These are phyloP conservation scores for Cercospora berteroae DNA, from an alignment of 2,329 filamentous ascomycete genomes.

Conservation along the genomic window DNA sequence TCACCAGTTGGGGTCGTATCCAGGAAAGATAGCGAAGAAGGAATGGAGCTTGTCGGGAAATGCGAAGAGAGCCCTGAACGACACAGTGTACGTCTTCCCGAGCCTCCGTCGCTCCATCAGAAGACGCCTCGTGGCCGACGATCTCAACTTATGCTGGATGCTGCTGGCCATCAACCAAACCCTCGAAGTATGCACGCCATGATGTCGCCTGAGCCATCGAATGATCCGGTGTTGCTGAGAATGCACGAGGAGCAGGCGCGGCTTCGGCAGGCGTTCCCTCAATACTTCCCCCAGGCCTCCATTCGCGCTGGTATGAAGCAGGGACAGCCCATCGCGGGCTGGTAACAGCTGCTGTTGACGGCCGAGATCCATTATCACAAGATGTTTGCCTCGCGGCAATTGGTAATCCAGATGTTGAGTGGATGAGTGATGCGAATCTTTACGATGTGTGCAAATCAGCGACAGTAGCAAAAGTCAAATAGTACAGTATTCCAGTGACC, in stretches of 20 bases:
- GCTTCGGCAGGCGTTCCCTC: conserved; percentile 4
- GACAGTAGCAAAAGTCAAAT: neutral
- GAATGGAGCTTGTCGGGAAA: conserved; percentile 3
- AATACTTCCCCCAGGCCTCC: conserved; percentile 1
- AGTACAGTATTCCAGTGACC: neutral
- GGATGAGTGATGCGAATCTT: neutral
- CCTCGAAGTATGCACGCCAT: conserved; percentile 13
- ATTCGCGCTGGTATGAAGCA: neutral
- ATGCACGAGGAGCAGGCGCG: conserved; percentile 7
- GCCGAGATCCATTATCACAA: neutral
- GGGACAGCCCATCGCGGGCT: conserved; percentile 6
- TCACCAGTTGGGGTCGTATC: neutral
- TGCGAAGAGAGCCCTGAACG: conserved; percentile 10
- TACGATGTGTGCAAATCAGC: neutral
- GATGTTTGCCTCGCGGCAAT: neutral
- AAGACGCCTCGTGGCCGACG: conserved; percentile 2
- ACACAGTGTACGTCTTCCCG: conserved; percentile 15
- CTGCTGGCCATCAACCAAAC: conserved; percentile 7
- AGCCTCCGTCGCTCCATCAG: conserved; percentile 7
- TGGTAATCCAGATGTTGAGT: neutral
- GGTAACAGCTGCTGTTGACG: neutral
- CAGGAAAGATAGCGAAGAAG: conserved; percentile 1
- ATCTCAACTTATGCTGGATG: neutral
- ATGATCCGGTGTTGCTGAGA: neutral
- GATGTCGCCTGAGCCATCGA: conserved; percentile 5